Conservation (phyloP, 495 filamentous ascomycete species). For the Aspergillus incahuasiensis region DNA sequence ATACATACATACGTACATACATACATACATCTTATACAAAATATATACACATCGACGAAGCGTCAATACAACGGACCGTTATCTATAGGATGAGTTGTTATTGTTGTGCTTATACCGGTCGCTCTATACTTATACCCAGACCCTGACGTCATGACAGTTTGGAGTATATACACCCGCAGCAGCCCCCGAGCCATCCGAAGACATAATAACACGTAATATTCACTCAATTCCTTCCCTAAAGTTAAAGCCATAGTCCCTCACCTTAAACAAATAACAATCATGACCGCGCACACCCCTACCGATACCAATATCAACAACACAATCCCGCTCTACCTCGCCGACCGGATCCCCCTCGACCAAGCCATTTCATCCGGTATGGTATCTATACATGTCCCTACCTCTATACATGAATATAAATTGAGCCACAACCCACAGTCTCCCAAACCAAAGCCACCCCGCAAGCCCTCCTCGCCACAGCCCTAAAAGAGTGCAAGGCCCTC, state of each 20-base stretch:
- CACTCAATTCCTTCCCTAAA: too few species aligned
- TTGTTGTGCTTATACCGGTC: not conserved
- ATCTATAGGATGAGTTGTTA: not conserved
- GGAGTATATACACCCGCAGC: not conserved
- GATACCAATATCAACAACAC: not conserved
- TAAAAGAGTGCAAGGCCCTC: slow-evolving; percentile 11
- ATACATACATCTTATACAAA: too few species aligned
- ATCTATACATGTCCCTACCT: too few species aligned
- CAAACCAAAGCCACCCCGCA: too few species aligned
- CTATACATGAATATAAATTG: not conserved
- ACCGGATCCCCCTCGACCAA: not conserved
- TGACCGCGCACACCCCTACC: too few species aligned
- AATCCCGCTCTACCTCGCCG: slow-evolving; percentile 9
- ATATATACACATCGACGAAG: too few species aligned
- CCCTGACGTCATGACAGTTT: slow-evolving; percentile 5
- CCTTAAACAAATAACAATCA: too few species aligned
- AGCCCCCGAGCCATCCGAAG: not conserved
- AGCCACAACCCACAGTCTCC: not conserved
- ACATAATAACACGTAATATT: too few species aligned
- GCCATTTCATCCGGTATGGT: not conserved
- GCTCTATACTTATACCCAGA: not conserved
- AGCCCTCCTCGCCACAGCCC: not conserved
- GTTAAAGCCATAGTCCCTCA: too few species aligned
- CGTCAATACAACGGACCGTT: too few species aligned
- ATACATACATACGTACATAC: too few species aligned